Conservation (phyloP, 192 early-diverging fungal species). For the Gaertneriomyces semiglobifer region DNA sequence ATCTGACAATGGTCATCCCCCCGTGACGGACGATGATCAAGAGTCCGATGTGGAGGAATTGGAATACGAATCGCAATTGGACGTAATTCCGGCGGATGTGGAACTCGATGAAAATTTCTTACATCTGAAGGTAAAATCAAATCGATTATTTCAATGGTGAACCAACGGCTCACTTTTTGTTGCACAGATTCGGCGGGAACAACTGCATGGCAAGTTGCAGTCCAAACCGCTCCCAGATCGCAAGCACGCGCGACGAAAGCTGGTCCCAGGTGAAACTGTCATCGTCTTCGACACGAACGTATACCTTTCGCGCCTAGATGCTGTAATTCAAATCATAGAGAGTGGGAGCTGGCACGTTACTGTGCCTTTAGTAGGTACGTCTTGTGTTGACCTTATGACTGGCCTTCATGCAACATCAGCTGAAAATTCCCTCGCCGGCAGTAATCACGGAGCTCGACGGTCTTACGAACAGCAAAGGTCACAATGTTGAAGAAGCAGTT, state of each 20-base stretch:
- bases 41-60: no score
- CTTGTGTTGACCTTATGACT: not conserved
- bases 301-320: conserved; percentile 9
- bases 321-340: conserved; percentile 1
- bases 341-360: conserved; percentile 20
- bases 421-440: conserved; percentile 2
- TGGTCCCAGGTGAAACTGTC: conserved; percentile 15
- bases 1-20: no score
- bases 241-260: not conserved
- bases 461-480: conserved; percentile 14
- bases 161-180: no score
- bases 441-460: conserved; percentile 46
- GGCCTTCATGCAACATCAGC: not conserved
- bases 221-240: not conserved
- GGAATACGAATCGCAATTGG: no score
- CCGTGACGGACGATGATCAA: no score
- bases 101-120: no score
- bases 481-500: conserved; percentile 12
- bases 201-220: no score
- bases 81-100: no score
- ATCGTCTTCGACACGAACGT: conserved; percentile 31
- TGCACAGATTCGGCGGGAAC: no score
- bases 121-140: no score
- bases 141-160: no score
- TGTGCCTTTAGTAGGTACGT: conserved; percentile 29